Base-by-base conservation (phyloP, 2,329 filamentous ascomycete species). In the Cladosporium sp. region DNA sequence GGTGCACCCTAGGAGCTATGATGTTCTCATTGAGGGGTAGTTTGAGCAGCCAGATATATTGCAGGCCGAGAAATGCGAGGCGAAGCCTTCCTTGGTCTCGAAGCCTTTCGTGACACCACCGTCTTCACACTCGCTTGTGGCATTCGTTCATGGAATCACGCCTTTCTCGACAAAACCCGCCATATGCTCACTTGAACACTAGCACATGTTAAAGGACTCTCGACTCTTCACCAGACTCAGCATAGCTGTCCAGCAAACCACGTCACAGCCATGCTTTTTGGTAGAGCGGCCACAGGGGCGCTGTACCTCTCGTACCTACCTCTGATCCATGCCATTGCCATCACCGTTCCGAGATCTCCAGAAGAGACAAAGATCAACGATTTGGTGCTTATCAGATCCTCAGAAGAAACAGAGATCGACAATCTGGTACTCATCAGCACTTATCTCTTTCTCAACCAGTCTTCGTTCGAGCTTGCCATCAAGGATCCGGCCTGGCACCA, bases 401-500 rank as follows among this genome's bases (percentile, higher is more conserved):
- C 46, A 10, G 30, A 54, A 3, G 51, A 54, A 30, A 54, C 16
- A 32, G 26, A 30, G 16, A 30, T 54, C 26, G 8, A 54, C 26
- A 32, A 30, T n/a, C 14, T 54, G 28, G 48, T 62, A 26, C 48
- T 62, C 7, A 23, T 54, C 59, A 62, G 53, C 21, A n/a, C 28
- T 21, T 62, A 62, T n/a, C 5, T 39, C 28, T 62, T 62, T 30
- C 5, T 48, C 18, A 32, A 53, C 46, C 46, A 62, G 48, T 26
- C 59, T 21, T 26, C 48, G 1, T 39, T 62, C 11, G 59, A 62
- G 18, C 13, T 11, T 16, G 48, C 59, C 2, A 32, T 51, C 30
- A 62, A 53, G 23, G 48, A 39, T 21, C 25, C 51, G 2, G 21
- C 58, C 10, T 62, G 59, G 59, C 59, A 62, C 25, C 59, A 54